phyloP scores from a whole-genome alignment of 2,329 filamentous ascomycete genomes.

The Aspergillus sp. region DNA sequence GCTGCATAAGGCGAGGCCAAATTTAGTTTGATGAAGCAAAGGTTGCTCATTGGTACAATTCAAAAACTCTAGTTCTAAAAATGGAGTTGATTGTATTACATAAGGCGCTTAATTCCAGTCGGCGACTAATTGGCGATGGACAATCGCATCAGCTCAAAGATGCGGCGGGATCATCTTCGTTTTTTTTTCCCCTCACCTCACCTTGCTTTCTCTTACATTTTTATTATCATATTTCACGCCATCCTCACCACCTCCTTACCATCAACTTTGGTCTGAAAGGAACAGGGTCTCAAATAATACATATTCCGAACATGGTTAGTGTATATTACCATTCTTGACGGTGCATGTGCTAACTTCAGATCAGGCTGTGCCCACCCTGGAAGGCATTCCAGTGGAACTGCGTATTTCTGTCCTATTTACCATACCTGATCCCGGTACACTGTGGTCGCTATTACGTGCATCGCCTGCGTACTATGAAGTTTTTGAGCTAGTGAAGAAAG shows the following conservation, averaged over 20 bases:
- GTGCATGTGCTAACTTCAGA: too few species aligned
- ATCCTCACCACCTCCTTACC: too few species aligned
- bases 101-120: neutral
- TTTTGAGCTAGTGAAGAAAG: slow-evolving; percentile 13
- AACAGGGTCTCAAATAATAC: too few species aligned
- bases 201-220: too few species aligned
- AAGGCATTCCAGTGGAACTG: slow-evolving; percentile 20
- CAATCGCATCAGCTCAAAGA: too few species aligned
- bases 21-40: neutral
- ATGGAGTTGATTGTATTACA: neutral
- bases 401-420: slow-evolving; percentile 18
- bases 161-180: too few species aligned
- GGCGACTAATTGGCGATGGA: too few species aligned
- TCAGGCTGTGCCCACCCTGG: neutral
- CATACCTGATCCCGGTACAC: slow-evolving; percentile 13
- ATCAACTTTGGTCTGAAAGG: too few species aligned
- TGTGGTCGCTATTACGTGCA: slow-evolving; percentile 19
- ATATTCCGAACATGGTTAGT: too few species aligned
- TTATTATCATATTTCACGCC: too few species aligned
- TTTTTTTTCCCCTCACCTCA: too few species aligned
- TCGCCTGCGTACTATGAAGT: slow-evolving; percentile 18
- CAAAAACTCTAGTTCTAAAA: neutral
- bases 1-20: neutral
- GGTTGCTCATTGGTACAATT: neutral
- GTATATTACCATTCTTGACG: too few species aligned